A percentile compares a stretch with the other conserved stretches of the same genome.
Conservation (phyloP, 1,284 basidiomycete species). For the Moesziomyces antarcticus region DNA sequence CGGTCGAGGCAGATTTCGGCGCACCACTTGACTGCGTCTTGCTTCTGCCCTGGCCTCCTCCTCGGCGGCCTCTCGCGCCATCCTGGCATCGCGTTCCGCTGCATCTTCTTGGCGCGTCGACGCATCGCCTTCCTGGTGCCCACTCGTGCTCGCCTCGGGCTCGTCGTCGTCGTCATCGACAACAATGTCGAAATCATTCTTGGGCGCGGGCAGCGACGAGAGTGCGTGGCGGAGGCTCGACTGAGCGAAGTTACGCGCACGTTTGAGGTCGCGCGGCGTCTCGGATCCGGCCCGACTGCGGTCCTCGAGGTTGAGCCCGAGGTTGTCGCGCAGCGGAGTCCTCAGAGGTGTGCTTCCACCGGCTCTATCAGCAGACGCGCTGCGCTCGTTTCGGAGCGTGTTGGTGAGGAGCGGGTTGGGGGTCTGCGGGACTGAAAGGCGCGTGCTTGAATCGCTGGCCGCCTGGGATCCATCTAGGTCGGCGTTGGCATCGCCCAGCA, state of each 20-base stretch:
- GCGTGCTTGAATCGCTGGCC: conserved; percentile 3
- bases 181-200: conserved; percentile 97
- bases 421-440: conserved; percentile 76
- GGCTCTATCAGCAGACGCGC: not conserved
- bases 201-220: conserved; percentile 84
- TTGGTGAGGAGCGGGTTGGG: conserved; percentile 91
- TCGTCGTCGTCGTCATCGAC: conserved; percentile 74
- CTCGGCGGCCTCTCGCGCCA: conserved; percentile 75
- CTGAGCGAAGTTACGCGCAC: conserved; percentile 38
- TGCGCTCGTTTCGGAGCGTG: conserved; percentile 46
- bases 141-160: conserved; percentile 6
- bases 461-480: conserved; percentile 15
- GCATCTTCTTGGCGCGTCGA: conserved; percentile 74
- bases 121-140: conserved; percentile 10
- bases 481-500: conserved; percentile 97
- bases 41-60: conserved; percentile 80
- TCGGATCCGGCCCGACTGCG: conserved; percentile 19
- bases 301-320: conserved; percentile 79
- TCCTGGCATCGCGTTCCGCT: conserved; percentile 85
- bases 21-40: conserved; percentile 82
- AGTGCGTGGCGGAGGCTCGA: conserved; percentile 82
- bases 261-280: conserved; percentile 54
- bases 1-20: conserved; percentile 85
- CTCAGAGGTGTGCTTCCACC: conserved; percentile 75
- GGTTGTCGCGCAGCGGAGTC: conserved; percentile 91